Evolutionary conservation across 306 rosid genomes (phyloP).

Genomic region (Carpinus fangiana): DNA sequence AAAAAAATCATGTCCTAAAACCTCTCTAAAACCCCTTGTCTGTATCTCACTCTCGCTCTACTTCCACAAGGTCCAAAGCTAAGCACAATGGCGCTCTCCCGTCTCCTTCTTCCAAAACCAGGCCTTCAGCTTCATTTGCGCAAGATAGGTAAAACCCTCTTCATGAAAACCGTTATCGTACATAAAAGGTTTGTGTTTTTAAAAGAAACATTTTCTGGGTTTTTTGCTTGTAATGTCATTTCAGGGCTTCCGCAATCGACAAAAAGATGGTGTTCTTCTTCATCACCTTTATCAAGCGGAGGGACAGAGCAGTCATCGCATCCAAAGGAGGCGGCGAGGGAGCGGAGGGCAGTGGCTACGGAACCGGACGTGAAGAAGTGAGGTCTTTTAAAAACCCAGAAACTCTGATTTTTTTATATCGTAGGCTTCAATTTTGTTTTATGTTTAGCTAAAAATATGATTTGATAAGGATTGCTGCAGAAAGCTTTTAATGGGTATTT

Average conservation of each 20-base stretch:
- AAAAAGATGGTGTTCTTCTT: slow-evolving; percentile 20
- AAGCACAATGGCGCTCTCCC: slow-evolving; percentile 15
- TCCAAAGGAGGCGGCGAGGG: not conserved
- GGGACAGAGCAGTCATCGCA: not conserved
- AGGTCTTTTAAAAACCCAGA: not conserved
- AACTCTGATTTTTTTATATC: too few species aligned
- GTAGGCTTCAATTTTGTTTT: too few species aligned
- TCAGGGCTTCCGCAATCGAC: slow-evolving; percentile 17
- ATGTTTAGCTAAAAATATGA: too few species aligned
- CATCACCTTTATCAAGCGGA: slow-evolving; percentile 9
- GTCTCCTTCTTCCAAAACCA: slow-evolving; percentile 17
- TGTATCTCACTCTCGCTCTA: not conserved
- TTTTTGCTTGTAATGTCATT: not conserved
- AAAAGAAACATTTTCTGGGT: too few species aligned
- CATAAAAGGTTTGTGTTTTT: not conserved
- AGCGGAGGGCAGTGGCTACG: not conserved
- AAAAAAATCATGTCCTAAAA: slow-evolving; percentile 7
- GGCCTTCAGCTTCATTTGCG: slow-evolving; percentile 6
- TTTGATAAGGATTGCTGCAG: too few species aligned
- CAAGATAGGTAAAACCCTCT: slow-evolving; percentile 23
- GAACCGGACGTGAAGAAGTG: slow-evolving; percentile 22
- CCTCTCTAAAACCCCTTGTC: slow-evolving; percentile 15
- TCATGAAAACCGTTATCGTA: not conserved
- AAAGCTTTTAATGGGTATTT: not conserved
- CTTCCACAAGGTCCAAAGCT: not conserved